Percentiles rank a stretch among this genome's conserved stretches.
Evolutionary conservation across 371 early-diverging fungal species (phyloP).

Genomic region (Circinella umbellata): DNA sequence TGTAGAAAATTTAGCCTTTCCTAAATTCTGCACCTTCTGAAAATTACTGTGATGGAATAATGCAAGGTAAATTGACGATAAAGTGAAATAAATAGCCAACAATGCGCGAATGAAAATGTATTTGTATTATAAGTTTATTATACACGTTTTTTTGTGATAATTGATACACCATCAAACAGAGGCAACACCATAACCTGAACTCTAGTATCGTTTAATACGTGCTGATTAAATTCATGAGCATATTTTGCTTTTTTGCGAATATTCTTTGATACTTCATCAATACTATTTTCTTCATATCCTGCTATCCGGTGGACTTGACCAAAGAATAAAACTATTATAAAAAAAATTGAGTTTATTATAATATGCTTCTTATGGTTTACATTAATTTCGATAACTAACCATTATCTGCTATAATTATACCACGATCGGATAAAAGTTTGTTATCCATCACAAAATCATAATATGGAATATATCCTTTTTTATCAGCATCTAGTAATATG

Average conservation of each 20-base stretch:
- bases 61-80: too few species aligned
- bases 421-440: constrained; percentile 50
- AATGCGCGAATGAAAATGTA: too few species aligned
- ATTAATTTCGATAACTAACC: constrained; percentile 27
- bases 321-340: constrained; percentile 37
- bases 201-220: constrained; percentile 66
- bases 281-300: constrained; percentile 16
- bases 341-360: not conserved
- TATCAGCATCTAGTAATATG: constrained; percentile 61
- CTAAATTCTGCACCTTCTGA: too few species aligned
- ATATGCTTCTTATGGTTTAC: not conserved
- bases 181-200: constrained; percentile 67
- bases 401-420: constrained; percentile 65
- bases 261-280: constrained; percentile 27
- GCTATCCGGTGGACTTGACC: constrained; percentile 45
- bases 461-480: constrained; percentile 59
- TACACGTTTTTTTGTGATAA: constrained; percentile 50
- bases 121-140: too few species aligned
- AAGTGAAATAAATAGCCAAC: too few species aligned
- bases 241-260: constrained; percentile 43
- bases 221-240: constrained; percentile 66
- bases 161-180: constrained; percentile 68
- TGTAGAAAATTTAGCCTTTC: too few species aligned
- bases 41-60: too few species aligned
- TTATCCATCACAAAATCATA: constrained; percentile 54